phyloP scores from a whole-genome alignment of 768 basidiomycete species.

The Pulveroboletus sp. region DNA sequence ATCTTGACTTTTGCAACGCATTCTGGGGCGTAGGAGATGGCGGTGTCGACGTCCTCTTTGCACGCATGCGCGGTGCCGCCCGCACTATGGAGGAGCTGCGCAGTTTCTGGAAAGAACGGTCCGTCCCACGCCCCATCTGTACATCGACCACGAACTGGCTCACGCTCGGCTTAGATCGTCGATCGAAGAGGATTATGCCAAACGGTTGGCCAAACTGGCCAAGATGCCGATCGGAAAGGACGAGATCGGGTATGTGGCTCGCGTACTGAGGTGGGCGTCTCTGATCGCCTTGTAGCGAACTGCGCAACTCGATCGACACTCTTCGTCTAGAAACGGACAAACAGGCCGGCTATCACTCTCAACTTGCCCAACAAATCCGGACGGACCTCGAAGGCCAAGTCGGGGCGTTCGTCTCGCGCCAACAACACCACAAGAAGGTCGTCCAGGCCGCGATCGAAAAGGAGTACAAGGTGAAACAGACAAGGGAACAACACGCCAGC shows the following conservation, averaged over 20 bases:
- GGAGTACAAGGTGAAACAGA: constrained; percentile 84
- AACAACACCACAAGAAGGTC: constrained; percentile 70
- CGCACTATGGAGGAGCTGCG: constrained; percentile 88
- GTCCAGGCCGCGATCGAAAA: constrained; percentile 83
- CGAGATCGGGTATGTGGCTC: constrained; percentile 81
- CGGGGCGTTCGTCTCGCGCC: constrained; percentile 56
- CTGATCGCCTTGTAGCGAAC: constrained; percentile 51
- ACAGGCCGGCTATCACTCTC: constrained; percentile 70
- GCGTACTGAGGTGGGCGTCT: too few relatives aligned
- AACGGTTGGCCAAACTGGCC: constrained; percentile 74
- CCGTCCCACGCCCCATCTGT: constrained; percentile 23
- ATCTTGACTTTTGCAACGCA: constrained; percentile 91
- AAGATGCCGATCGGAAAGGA: constrained; percentile 78
- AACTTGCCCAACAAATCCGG: constrained; percentile 72
- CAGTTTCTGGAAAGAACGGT: constrained; percentile 95
- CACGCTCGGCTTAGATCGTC: constrained; percentile 50
- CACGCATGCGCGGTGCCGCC: constrained; percentile 81
- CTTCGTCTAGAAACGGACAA: constrained; percentile 81
- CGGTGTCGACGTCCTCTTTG: constrained; percentile 88
- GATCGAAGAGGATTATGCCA: constrained; percentile 96
- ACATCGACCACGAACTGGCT: background rate
- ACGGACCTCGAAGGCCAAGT: constrained; percentile 70
- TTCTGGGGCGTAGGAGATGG: constrained; percentile 91
- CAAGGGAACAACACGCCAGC: constrained; percentile 79
- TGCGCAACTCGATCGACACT: constrained; percentile 77